These are phyloP conservation scores for Phalaenopsis hybrid DNA, from an alignment of 116 monocot genomes.

Conservation along the genomic window DNA sequence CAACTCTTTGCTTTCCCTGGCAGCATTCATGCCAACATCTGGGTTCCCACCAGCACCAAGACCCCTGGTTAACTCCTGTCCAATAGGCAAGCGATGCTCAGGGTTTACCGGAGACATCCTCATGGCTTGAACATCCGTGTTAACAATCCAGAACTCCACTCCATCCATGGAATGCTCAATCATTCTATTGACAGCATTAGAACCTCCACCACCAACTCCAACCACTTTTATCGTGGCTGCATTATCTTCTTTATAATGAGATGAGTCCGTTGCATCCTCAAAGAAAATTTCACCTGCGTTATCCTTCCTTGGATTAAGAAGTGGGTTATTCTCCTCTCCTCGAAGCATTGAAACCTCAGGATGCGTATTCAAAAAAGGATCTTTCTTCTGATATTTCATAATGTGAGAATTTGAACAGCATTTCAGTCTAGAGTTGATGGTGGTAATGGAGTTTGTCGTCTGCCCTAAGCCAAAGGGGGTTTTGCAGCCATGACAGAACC, in stretches of 20 bases:
- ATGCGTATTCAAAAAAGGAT: conserved; percentile 63
- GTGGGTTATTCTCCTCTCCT: conserved; percentile 33
- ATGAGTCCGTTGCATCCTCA: conserved; percentile 22
- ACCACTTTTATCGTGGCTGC: conserved; percentile 85
- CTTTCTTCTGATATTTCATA: conserved; percentile 32
- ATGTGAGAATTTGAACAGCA: conserved; percentile 8
- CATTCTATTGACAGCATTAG: conserved; percentile 93
- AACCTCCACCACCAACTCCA: conserved; percentile 83
- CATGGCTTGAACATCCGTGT: conserved; percentile 85
- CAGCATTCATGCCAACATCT: conserved; percentile 86
- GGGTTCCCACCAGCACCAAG: conserved; percentile 91
- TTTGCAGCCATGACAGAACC: neutral
- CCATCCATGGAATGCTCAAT: conserved; percentile 75
- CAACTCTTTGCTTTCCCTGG: conserved; percentile 64
- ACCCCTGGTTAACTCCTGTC: conserved; percentile 67
- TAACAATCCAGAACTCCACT: conserved; percentile 93
- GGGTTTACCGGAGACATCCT: conserved; percentile 61
- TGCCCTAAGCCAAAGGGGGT: neutral
- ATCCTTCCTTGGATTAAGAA: conserved; percentile 34
- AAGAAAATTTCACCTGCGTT: neutral
- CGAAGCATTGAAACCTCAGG: conserved; percentile 65
- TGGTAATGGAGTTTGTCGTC: neutral
- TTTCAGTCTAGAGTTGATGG: neutral
- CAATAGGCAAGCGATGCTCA: conserved; percentile 71
- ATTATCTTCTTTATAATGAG: conserved; percentile 26